Percentiles rank a stretch among this genome's conserved stretches.
Conservation (phyloP, 495 filamentous ascomycete species). For the Penicillium crystallinum region DNA sequence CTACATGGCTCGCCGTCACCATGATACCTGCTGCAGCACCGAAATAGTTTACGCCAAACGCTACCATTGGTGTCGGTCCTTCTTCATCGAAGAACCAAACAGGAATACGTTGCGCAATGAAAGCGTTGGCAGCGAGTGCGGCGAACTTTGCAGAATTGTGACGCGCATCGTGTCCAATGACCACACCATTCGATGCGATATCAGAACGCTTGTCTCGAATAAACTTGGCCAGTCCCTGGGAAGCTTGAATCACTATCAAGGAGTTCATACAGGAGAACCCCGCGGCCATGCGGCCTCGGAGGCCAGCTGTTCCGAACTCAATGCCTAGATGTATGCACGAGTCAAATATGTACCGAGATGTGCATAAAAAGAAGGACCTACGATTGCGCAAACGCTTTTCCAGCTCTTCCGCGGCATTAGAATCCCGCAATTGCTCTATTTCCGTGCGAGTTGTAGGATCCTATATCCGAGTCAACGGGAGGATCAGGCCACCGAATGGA, state of each 20-base stretch:
- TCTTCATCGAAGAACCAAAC: constrained; percentile 55
- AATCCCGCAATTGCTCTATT: constrained; percentile 50
- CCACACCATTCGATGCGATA: constrained; percentile 44
- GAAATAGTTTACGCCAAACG: constrained; percentile 56
- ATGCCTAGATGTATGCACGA: constrained; percentile 39
- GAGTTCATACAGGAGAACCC: constrained; percentile 68
- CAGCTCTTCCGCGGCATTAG: constrained; percentile 46
- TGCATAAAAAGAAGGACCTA: constrained; percentile 18
- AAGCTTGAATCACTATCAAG: constrained; percentile 66
- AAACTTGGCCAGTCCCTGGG: constrained; percentile 64
- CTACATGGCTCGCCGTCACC: constrained; percentile 64
- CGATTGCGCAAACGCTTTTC: constrained; percentile 52
- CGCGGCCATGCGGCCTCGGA: constrained; percentile 64
- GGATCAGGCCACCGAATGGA: constrained; percentile 14
- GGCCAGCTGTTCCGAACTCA: constrained; percentile 65
- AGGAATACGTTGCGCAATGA: constrained; percentile 54
- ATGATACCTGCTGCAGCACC: constrained; percentile 62
- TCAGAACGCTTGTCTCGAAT: constrained; percentile 40
- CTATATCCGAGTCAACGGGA: constrained; percentile 24
- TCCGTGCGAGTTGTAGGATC: constrained; percentile 54
- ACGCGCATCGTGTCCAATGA: constrained; percentile 65
- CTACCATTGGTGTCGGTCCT: constrained; percentile 63
- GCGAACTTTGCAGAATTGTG: constrained; percentile 64
- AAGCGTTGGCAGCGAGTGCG: constrained; percentile 58
- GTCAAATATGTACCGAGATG: constrained; percentile 4